Percentiles rank a stretch among this genome's conserved stretches.
Evolutionary conservation across 2,329 filamentous ascomycete species (phyloP).

Genomic region (Davidsoniella australis): DNA sequence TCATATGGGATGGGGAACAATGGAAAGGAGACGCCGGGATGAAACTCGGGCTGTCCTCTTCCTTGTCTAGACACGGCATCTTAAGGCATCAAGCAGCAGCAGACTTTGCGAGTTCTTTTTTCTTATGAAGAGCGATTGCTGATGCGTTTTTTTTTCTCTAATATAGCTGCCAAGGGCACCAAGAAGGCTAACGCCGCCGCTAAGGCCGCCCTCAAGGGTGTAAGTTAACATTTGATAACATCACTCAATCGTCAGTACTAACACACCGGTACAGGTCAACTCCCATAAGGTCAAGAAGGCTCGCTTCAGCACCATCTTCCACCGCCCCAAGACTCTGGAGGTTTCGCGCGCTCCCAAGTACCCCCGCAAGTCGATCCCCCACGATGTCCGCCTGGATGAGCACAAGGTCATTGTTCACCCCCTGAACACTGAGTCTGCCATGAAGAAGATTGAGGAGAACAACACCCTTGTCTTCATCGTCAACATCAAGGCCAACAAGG

Average conservation of each 20-base stretch:
- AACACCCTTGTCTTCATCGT: conserved; percentile 98
- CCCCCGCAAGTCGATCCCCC: conserved; percentile 85
- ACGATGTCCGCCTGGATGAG: conserved; percentile 82
- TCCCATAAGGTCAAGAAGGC: conserved; percentile 82
- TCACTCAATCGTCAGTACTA: background rate
- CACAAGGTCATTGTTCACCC: conserved; percentile 97
- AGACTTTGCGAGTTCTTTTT: conserved; percentile 60
- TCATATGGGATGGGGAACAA: background rate
- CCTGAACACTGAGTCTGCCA: conserved; percentile 97
- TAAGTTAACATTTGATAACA: conserved; percentile 36
- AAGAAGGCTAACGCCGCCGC: conserved; percentile 89
- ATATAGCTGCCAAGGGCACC: conserved; percentile 44
- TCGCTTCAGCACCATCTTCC: conserved; percentile 85
- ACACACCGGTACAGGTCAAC: conserved; percentile 25
- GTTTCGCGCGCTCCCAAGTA: conserved; percentile 87
- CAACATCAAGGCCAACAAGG: conserved; percentile 96
- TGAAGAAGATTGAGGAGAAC: conserved; percentile 99
- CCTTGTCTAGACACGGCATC: conserved; percentile 7
- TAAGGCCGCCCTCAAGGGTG: conserved; percentile 90
- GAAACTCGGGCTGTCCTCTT: background rate
- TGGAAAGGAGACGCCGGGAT: background rate
- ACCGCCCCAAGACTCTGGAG: conserved; percentile 90
- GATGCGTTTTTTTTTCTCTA: conserved; percentile 33
- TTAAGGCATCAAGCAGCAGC: conserved; percentile 47
- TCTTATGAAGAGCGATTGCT: conserved; percentile 45